Conservation (phyloP, 495 filamentous ascomycete species). For the Trichoderma parareesei region DNA sequence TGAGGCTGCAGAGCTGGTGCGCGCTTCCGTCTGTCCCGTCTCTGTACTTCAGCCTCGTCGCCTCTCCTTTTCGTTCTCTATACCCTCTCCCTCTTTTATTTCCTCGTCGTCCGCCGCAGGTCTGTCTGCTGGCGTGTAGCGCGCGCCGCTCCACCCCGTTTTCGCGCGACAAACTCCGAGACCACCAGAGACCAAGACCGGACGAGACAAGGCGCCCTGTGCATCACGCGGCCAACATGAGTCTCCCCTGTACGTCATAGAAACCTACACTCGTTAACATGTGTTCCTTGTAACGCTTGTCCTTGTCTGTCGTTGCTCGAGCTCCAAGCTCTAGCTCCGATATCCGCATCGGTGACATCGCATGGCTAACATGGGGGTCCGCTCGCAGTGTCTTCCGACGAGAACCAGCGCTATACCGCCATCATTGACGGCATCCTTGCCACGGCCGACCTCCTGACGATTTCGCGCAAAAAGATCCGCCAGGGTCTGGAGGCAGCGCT, state of each 20-base stretch:
- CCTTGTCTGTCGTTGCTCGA: background rate
- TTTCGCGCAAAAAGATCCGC: constrained; percentile 88
- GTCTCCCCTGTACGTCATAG: background rate
- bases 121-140: constrained; percentile 5
- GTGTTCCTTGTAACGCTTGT: background rate
- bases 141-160: constrained; percentile 6
- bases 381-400: constrained; percentile 55
- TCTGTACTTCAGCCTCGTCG: background rate
- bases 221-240: constrained; percentile 6
- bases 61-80: background rate
- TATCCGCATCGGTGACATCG: background rate
- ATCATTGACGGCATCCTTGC: constrained; percentile 90
- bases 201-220: background rate
- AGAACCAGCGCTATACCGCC: constrained; percentile 59
- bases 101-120: background rate
- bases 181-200: background rate
- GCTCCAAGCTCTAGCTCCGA: background rate
- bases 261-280: too few species aligned
- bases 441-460: constrained; percentile 73
- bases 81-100: background rate
- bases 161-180: background rate
- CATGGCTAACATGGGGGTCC: background rate
- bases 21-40: background rate
- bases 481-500: constrained; percentile 66
- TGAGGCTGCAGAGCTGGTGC: constrained; percentile 6